Evolutionary conservation across 805 yeast species (phyloP).

Genomic region (Metschnikowia lochheadii): DNA sequence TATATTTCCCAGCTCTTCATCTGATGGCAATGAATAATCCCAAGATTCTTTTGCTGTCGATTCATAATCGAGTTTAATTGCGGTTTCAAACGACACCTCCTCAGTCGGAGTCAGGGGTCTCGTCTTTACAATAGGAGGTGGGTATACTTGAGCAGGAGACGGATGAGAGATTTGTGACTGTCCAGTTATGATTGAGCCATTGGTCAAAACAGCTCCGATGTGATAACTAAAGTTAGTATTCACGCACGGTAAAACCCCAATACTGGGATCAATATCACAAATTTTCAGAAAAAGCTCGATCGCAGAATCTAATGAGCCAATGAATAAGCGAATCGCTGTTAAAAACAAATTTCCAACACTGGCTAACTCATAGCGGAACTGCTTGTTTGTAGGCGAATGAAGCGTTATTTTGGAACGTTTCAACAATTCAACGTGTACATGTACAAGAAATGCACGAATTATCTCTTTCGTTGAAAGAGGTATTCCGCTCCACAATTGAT

Average conservation of each 20-base stretch:
- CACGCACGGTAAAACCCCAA: conserved; percentile 71
- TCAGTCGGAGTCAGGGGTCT: conserved; percentile 18
- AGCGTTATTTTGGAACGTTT: conserved; percentile 51
- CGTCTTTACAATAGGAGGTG: conserved; percentile 18
- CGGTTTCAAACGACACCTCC: neutral
- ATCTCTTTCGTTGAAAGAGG: conserved; percentile 64
- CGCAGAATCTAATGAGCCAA: conserved; percentile 82
- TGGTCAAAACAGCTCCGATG: conserved; percentile 67
- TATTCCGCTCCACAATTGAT: conserved; percentile 59
- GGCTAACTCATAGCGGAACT: conserved; percentile 72
- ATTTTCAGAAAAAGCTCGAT: conserved; percentile 70
- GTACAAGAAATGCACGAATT: conserved; percentile 70
- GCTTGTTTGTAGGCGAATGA: conserved; percentile 33
- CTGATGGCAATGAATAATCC: conserved; percentile 13
- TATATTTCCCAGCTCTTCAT: conserved; percentile 55
- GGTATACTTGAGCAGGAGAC: conserved; percentile 20
- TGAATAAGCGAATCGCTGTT: conserved; percentile 75
- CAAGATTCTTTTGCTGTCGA: neutral
- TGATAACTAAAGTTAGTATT: conserved; percentile 84
- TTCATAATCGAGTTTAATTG: neutral
- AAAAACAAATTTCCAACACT: conserved; percentile 81
- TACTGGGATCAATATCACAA: conserved; percentile 49
- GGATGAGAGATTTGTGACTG: conserved; percentile 96
- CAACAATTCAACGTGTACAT: conserved; percentile 71
- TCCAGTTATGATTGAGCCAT: conserved; percentile 78